Evolutionary conservation across 164 flowering plant species (phyloP).

Genomic region (Dillenia turbinata): DNA sequence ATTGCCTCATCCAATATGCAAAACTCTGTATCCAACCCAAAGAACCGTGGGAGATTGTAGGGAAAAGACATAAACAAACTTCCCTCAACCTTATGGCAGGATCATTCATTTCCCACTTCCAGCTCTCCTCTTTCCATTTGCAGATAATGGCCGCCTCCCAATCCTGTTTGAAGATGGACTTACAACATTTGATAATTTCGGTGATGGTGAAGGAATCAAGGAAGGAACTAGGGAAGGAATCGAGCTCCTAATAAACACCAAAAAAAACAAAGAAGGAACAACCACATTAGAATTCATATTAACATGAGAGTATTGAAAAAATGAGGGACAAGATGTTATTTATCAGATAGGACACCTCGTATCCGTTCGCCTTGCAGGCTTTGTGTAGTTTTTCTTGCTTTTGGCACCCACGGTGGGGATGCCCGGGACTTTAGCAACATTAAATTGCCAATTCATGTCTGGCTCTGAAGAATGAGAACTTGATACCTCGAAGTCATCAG

Average conservation of each 20-base stretch:
- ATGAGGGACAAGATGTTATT: background rate
- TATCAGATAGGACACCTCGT: constrained; percentile 36
- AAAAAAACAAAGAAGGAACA: background rate
- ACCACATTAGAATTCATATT: background rate
- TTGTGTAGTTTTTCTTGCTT: constrained; percentile 42
- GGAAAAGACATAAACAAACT: constrained; percentile 8
- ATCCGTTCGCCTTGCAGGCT: constrained; percentile 48
- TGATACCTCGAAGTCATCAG: constrained; percentile 75
- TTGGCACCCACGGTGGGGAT: constrained; percentile 44
- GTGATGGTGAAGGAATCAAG: constrained; percentile 59
- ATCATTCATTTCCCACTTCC: constrained; percentile 44
- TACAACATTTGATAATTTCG: constrained; percentile 41
- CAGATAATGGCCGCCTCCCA: constrained; percentile 44
- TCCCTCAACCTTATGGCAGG: constrained; percentile 4
- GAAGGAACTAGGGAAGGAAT: constrained; percentile 34
- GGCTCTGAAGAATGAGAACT: constrained; percentile 93
- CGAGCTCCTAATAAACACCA: constrained; percentile 33
- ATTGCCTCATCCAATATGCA: constrained; percentile 29
- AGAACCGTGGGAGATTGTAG: constrained; percentile 11
- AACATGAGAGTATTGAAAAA: constrained; percentile 9
- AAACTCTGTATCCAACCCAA: constrained; percentile 17
- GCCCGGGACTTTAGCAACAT: constrained; percentile 49
- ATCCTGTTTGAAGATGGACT: constrained; percentile 22
- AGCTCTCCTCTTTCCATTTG: constrained; percentile 57
- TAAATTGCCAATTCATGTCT: constrained; percentile 82